These are phyloP conservation scores for Penicillium salamii DNA, from an alignment of 495 filamentous ascomycete genomes.

Conservation along the genomic window DNA sequence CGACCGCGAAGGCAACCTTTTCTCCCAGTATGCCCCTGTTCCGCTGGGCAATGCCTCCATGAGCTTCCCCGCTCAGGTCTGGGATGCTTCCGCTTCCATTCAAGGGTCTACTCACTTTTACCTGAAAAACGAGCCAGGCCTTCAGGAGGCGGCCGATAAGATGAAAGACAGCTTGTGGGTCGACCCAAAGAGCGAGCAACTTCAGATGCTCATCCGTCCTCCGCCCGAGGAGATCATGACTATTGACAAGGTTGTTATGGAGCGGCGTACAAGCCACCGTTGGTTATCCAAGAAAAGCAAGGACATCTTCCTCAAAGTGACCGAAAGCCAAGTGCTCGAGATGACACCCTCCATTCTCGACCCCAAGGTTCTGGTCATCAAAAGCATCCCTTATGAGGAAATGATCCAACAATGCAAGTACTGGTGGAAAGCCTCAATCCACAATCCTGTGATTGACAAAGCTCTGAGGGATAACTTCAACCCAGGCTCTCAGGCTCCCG, in stretches of 20 bases:
- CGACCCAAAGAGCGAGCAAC: conserved; percentile 13
- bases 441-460: conserved; percentile 25
- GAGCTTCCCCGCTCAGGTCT: conserved; percentile 42
- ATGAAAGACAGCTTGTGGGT: conserved; percentile 33
- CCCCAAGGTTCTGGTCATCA: conserved; percentile 18
- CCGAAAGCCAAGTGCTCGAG: conserved; percentile 40
- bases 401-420: conserved; percentile 33
- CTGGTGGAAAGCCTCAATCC: conserved; percentile 46
- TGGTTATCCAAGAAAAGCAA: conserved; percentile 13
- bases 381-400: conserved; percentile 13
- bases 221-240: conserved; percentile 14
- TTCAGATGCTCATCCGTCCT: conserved; percentile 16
- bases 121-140: conserved; percentile 9
- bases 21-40: conserved; percentile 12
- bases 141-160: conserved; percentile 22
- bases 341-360: conserved; percentile 11
- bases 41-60: conserved; percentile 33
- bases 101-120: conserved; percentile 13
- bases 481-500: conserved; percentile 23
- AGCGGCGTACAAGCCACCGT: conserved; percentile 29
- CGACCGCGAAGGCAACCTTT: conserved; percentile 33
- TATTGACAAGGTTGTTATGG: conserved; percentile 32
- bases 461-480: conserved; percentile 26
- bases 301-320: conserved; percentile 36
- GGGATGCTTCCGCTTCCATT: conserved; percentile 43